A percentile compares a stretch with the other conserved stretches of the same genome.
These are phyloP conservation scores for Ceratobasidium sp. DNA, from an alignment of 1,284 basidiomycete species.

Conservation along the genomic window DNA sequence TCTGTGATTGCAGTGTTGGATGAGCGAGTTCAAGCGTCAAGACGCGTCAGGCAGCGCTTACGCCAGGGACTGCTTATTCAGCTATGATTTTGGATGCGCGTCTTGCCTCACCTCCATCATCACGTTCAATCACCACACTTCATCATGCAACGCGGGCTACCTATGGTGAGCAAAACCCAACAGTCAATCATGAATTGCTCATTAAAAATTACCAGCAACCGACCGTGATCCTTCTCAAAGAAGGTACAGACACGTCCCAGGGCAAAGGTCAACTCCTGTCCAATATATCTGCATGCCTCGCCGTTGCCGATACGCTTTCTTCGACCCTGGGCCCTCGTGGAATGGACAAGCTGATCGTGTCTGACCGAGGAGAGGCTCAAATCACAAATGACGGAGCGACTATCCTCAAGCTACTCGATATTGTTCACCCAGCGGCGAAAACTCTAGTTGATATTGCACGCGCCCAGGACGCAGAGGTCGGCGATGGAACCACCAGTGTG, in stretches of 20 bases:
- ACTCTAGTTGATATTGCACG: conserved; percentile 97
- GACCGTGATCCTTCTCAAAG: conserved; percentile 90
- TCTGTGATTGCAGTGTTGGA: background rate
- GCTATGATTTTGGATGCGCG: conserved; percentile 34
- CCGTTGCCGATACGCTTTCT: conserved; percentile 88
- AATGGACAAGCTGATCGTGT: conserved; percentile 98
- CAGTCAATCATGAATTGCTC: background rate
- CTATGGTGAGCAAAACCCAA: conserved; percentile 20
- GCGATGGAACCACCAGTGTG: conserved; percentile 97
- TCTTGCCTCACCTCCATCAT: conserved; percentile 14
- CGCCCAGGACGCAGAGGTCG: conserved; percentile 98
- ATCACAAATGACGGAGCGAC: conserved; percentile 99
- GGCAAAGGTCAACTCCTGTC: conserved; percentile 93
- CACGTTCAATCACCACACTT: conserved; percentile 5
- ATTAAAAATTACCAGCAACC: conserved; percentile 75
- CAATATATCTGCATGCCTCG: conserved; percentile 95
- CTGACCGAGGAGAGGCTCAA: conserved; percentile 91
- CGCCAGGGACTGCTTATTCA: conserved; percentile 21
- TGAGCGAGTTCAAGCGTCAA: background rate
- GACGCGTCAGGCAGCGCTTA: conserved; percentile 27
- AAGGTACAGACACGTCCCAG: conserved; percentile 97
- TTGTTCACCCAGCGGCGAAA: conserved; percentile 96
- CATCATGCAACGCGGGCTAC: conserved; percentile 38
- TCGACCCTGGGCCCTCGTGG: conserved; percentile 98
- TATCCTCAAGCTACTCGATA: conserved; percentile 95